phyloP scores from a whole-genome alignment of 768 basidiomycete genomes.

The Nidularia sp. region DNA sequence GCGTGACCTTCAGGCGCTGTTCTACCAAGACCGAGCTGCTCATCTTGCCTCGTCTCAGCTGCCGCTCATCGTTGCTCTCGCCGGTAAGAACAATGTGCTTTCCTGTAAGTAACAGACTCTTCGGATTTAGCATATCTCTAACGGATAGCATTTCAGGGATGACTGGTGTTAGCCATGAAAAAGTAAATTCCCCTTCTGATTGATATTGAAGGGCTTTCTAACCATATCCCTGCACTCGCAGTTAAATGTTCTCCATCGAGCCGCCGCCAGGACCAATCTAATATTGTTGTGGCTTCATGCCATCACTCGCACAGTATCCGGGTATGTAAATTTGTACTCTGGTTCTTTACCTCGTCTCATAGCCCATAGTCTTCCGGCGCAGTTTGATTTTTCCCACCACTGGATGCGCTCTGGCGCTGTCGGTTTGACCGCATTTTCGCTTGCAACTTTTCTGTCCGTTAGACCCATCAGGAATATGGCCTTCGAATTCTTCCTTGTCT shows the following conservation, averaged over 20 bases:
- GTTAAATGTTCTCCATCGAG: slow-evolving; percentile 43
- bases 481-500: slow-evolving; percentile 38
- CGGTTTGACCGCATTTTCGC: slow-evolving; percentile 26
- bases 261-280: slow-evolving; percentile 35
- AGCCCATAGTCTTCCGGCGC: slow-evolving; percentile 23
- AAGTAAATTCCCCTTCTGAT: slow-evolving; percentile 17
- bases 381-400: slow-evolving; percentile 27
- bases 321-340: slow-evolving; percentile 9
- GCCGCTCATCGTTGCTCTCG: slow-evolving; percentile 48
- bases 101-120: slow-evolving; percentile 29
- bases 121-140: neutral
- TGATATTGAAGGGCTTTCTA: neutral
- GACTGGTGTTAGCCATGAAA: slow-evolving; percentile 54
- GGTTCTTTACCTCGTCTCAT: neutral
- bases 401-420: slow-evolving; percentile 30
- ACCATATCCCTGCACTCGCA: slow-evolving; percentile 13
- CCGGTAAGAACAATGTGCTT: slow-evolving; percentile 55
- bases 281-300: slow-evolving; percentile 42
- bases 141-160: slow-evolving; percentile 23
- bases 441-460: slow-evolving; percentile 31
- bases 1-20: slow-evolving; percentile 23
- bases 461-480: slow-evolving; percentile 31
- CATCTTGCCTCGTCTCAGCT: slow-evolving; percentile 43
- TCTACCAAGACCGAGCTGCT: slow-evolving; percentile 32
- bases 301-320: slow-evolving; percentile 19